Conservation (phyloP, 169 alveolate genomes). For the Eimeria tenella region DNA sequence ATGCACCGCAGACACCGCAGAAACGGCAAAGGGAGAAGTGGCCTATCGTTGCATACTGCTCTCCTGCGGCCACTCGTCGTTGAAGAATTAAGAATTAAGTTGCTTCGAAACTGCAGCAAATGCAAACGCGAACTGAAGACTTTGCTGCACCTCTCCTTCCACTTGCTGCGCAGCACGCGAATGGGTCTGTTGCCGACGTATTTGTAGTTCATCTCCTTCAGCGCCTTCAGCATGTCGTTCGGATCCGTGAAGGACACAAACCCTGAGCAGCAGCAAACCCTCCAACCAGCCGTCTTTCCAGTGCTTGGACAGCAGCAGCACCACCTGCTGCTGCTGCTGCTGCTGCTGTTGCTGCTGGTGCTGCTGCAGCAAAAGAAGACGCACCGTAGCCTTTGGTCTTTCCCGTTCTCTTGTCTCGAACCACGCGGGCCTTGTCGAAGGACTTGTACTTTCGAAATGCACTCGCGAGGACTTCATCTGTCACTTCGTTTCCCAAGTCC, state of each 20-base stretch:
- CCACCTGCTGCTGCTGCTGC: too few species aligned
- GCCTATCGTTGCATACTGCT: too few species aligned
- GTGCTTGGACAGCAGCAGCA: background rate
- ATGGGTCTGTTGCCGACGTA: slow-evolving; percentile 96
- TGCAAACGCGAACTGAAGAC: background rate
- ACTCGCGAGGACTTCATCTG: slow-evolving; percentile 96
- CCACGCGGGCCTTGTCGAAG: slow-evolving; percentile 93
- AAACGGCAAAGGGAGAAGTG: too few species aligned
- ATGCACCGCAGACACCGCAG: background rate
- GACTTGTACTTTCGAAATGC: slow-evolving; percentile 97
- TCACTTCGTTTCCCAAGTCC: slow-evolving; percentile 98
- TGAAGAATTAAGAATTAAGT: background rate
- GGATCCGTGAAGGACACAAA: slow-evolving; percentile 92
- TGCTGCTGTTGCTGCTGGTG: background rate
- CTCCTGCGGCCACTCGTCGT: too few species aligned
- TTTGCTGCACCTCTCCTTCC: slow-evolving; percentile 89
- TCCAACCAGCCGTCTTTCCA: background rate
- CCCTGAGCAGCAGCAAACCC: slow-evolving; percentile 83
- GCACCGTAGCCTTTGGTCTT: slow-evolving; percentile 97
- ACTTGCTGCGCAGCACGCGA: slow-evolving; percentile 89
- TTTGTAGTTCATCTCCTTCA: slow-evolving; percentile 95
- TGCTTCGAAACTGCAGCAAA: background rate
- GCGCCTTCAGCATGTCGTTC: slow-evolving; percentile 92
- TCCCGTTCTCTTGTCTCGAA: slow-evolving; percentile 96
- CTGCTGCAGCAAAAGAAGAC: background rate